Evolutionary conservation across 2,329 filamentous ascomycete genomes (phyloP).

Genomic region (Ophiostoma tasmaniense): DNA sequence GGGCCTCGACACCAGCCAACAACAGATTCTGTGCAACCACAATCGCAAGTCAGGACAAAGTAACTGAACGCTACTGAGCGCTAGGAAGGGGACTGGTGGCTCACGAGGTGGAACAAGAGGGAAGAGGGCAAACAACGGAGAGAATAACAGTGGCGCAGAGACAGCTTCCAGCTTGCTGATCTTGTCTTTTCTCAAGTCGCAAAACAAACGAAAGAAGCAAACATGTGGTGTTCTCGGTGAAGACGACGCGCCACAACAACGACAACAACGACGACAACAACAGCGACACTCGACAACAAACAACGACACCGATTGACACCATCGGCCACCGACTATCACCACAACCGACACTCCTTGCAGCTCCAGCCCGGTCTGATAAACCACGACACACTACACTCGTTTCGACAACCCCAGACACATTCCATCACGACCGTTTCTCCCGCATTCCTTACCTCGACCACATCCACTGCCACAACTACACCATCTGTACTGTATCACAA

Average conservation of each 20-base stretch:
- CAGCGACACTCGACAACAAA: background rate
- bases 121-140: background rate
- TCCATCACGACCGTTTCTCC: background rate
- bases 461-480: background rate
- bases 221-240: background rate
- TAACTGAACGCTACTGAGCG: background rate
- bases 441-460: background rate
- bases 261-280: background rate
- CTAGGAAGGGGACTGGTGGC: background rate
- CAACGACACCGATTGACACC: background rate
- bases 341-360: background rate
- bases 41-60: background rate
- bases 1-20: background rate
- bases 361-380: background rate
- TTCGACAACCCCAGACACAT: background rate
- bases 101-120: background rate
- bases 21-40: background rate
- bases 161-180: conserved; percentile 1
- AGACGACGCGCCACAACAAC: background rate
- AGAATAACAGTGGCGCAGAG: background rate
- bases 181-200: background rate
- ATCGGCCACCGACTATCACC: background rate
- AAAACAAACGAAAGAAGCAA: background rate
- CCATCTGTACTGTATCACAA: conserved; percentile 17
- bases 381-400: background rate